These are phyloP conservation scores for Pseudopediastrum boryanum DNA, from an alignment of 139 green algal genomes.

Conservation along the genomic window DNA sequence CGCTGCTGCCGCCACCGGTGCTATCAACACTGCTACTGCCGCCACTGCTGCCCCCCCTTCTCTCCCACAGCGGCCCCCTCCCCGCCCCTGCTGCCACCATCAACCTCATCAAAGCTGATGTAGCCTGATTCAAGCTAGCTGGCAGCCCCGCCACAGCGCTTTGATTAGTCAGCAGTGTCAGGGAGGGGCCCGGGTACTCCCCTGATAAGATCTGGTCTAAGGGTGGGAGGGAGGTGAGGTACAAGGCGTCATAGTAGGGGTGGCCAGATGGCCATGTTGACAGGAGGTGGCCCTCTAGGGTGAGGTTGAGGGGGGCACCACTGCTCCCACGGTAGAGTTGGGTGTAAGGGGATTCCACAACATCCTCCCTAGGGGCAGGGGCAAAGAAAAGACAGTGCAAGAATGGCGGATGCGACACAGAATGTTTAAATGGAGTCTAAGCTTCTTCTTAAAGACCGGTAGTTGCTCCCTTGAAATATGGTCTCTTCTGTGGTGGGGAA, in stretches of 20 bases:
- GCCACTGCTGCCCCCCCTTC: neutral
- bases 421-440: too few relatives aligned
- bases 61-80: too few relatives aligned
- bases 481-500: too few relatives aligned
- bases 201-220: constrained; percentile 19
- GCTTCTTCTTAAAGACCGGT: too few relatives aligned
- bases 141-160: constrained; percentile 56
- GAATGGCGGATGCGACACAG: too few relatives aligned
- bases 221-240: constrained; percentile 49
- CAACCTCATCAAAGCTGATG: constrained; percentile 52
- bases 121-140: constrained; percentile 45
- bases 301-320: constrained; percentile 38
- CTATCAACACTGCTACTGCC: neutral
- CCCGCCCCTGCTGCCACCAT: constrained; percentile 26
- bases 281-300: constrained; percentile 72
- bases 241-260: constrained; percentile 64
- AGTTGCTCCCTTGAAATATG: too few relatives aligned
- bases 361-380: constrained; percentile 14
- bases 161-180: constrained; percentile 57
- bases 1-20: neutral
- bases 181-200: neutral
- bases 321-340: constrained; percentile 30
- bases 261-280: constrained; percentile 50
- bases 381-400: too few relatives aligned
- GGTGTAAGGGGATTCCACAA: constrained; percentile 24